Base-by-base conservation (phyloP, 306 rosid genomes). In the Alnus rubra region DNA sequence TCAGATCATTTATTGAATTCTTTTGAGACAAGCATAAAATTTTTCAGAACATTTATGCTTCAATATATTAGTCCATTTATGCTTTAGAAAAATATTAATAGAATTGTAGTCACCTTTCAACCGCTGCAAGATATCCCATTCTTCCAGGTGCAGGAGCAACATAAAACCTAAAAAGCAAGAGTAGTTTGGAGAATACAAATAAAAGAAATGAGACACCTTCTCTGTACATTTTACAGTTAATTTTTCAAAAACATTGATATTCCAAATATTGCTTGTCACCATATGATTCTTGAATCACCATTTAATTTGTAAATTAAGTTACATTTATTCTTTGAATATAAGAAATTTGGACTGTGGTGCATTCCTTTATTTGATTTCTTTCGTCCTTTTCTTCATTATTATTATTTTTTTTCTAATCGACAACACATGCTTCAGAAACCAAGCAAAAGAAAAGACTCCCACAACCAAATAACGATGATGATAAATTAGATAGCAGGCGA, bases 61-160 rank as follows among this genome's bases (percentile, higher is more conserved):
- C 4, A n/a, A 58, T 62, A 33, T 31, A 31, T 31, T 33, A 7
- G 7, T 31, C 42, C 69, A 12, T 5, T 62, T 19, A 3, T 33
- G 19, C 35, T 14, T 12, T 62, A 58, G 12, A 39, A 9, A n/a
- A 49, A 31, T 50, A 49, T 49, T 74, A 64, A 19, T 51, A 52
- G 23, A 69, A 31, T 45, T 18, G 70, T 55, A 73, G 63, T 72
- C 79, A 87, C 98, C 98, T 88, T 82, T 92, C 77, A 73, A 54
- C 95, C 71, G 97, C 97, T 30, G 97, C 89, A 49, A 79, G 87
- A 84, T 94, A 94, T 76, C 97, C 98, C 98, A 92, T 89, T 85
- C 64, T 92, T 73, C 86, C 89, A 9, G 97, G 97, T 64, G 89
- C 86, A 47, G 98, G 97, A 77, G 94, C 95, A 84, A 92, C 76